Conservation (phyloP, 2,329 filamentous ascomycete genomes). For the Hansfordia pulvinata region DNA sequence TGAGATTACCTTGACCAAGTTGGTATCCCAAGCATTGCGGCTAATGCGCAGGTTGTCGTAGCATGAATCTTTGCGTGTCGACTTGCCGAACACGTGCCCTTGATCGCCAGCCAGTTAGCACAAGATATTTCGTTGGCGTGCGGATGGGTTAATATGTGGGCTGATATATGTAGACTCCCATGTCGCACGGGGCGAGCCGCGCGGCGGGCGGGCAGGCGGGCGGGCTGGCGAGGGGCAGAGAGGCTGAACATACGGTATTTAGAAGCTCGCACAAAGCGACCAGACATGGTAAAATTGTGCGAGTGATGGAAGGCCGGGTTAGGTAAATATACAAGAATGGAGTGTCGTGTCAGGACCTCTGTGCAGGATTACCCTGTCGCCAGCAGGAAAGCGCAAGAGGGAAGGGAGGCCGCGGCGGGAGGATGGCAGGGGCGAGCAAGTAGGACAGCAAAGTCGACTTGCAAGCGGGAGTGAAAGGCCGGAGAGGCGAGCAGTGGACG, state of each 20-base stretch:
- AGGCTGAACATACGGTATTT: conserved; percentile 45
- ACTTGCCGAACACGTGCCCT: conserved; percentile 98
- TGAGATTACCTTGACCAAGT: conserved; percentile 71
- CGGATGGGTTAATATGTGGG: too few species aligned
- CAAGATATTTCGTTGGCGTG: too few species aligned
- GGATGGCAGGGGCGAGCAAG: not conserved
- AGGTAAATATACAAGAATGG: too few species aligned
- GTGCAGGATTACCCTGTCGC: too few species aligned
- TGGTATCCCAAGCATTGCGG: conserved; percentile 98
- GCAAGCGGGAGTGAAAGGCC: too few species aligned
- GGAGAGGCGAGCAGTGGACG: too few species aligned
- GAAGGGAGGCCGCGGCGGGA: not conserved
- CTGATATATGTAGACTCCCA: too few species aligned
- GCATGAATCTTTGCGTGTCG: conserved; percentile 92
- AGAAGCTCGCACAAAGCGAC: conserved; percentile 54
- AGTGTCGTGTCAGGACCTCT: not conserved
- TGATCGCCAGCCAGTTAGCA: conserved; percentile 14
- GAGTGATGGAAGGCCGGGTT: too few species aligned
- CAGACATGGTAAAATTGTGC: too few species aligned
- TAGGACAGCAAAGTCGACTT: too few species aligned
- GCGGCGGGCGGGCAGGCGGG: conserved; percentile 4
- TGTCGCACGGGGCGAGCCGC: conserved; percentile 11
- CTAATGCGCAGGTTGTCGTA: conserved; percentile 97
- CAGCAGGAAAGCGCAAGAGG: not conserved
- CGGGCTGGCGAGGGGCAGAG: conserved; percentile 1